A percentile compares a stretch with the other conserved stretches of the same genome.
Conservation (phyloP, 257 asterid genomes). For the Solanum acaule region DNA sequence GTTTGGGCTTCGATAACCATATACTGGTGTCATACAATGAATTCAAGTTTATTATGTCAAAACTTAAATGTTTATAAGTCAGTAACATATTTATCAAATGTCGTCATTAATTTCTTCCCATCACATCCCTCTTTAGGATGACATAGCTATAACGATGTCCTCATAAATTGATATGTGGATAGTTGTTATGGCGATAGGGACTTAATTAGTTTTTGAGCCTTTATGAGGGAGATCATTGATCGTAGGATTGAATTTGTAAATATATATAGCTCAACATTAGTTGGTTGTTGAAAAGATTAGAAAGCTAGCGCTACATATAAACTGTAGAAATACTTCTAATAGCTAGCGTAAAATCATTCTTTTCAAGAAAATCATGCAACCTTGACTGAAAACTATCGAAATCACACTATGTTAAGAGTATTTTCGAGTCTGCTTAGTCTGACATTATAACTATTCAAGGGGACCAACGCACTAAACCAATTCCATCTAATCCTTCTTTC, state of each 20-base stretch:
- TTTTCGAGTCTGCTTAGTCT: neutral
- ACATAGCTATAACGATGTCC: too few species aligned
- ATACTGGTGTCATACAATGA: neutral
- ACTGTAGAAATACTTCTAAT: accelerated
- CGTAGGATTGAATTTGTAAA: neutral
- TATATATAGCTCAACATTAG: neutral
- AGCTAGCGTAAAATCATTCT: neutral
- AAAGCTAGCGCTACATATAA: neutral
- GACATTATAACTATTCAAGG: neutral
- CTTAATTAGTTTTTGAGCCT: neutral
- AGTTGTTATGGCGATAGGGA: neutral
- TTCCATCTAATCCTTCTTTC: neutral
- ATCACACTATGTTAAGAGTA: neutral
- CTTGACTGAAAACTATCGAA: neutral
- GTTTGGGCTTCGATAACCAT: neutral
- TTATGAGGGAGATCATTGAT: neutral
- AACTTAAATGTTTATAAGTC: neutral
- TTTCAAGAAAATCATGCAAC: neutral
- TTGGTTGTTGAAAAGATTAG: neutral
- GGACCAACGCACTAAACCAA: neutral
- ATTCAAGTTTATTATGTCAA: neutral
- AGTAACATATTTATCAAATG: too few species aligned
- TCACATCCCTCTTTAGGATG: neutral
- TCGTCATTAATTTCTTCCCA: neutral
- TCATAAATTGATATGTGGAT: too few species aligned